Evolutionary conservation across 768 basidiomycete genomes (phyloP).

Genomic region (Rubroboletus satanas): DNA sequence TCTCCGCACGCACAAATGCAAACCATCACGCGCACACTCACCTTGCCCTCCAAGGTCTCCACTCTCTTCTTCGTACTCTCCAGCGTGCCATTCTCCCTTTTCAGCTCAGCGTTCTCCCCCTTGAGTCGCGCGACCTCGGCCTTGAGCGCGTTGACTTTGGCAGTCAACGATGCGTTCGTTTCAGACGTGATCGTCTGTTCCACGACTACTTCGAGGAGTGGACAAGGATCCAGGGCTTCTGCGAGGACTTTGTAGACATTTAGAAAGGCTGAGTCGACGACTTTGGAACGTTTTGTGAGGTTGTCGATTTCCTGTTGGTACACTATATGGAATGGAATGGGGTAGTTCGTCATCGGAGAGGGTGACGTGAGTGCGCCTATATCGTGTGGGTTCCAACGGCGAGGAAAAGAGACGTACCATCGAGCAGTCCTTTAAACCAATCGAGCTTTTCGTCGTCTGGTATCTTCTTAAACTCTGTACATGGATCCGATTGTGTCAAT

Average conservation of each 20-base stretch:
- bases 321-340: constrained; percentile 42
- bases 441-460: constrained; percentile 85
- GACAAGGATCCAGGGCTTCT: constrained; percentile 96
- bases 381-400: neutral
- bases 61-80: constrained; percentile 74
- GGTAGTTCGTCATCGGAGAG: neutral
- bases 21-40: constrained; percentile 26
- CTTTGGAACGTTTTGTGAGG: constrained; percentile 88
- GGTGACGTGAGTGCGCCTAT: too few species aligned
- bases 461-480: constrained; percentile 89
- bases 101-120: constrained; percentile 81
- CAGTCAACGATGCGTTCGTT: constrained; percentile 27
- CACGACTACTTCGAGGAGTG: constrained; percentile 90
- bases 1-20: neutral
- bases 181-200: constrained; percentile 87
- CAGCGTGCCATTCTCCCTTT: constrained; percentile 59
- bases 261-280: constrained; percentile 94
- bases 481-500: neutral
- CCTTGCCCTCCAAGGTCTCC: constrained; percentile 83
- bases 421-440: constrained; percentile 86
- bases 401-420: constrained; percentile 47
- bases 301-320: constrained; percentile 97
- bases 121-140: constrained; percentile 66
- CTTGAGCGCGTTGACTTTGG: constrained; percentile 77
- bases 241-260: constrained; percentile 94